Percentiles rank a stretch among this genome's conserved stretches.
Evolutionary conservation across 139 green algal genomes (phyloP).

Genomic region (Tetraselmis chui): DNA sequence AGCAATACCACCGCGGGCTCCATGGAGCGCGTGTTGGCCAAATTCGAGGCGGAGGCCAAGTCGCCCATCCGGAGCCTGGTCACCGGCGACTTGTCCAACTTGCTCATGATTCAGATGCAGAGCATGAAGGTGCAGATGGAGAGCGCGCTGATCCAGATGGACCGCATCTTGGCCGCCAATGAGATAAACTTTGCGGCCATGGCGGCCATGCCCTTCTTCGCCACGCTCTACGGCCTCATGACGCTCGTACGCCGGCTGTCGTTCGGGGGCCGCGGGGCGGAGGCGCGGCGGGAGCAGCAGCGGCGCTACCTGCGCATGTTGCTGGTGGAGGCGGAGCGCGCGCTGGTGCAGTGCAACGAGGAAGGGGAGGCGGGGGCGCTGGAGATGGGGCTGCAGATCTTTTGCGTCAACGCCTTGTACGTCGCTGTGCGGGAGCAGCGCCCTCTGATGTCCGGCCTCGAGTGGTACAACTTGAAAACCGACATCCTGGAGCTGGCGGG

Average conservation of each 20-base stretch:
- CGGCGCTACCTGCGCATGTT: conserved; percentile 17
- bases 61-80: conserved; percentile 12
- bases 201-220: conserved; percentile 13
- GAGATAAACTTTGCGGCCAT: conserved; percentile 20
- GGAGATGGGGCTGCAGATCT: conserved; percentile 5
- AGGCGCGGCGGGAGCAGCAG: neutral
- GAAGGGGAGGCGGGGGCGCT: neutral
- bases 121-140: conserved; percentile 30
- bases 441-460: neutral
- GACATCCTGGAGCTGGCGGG: conserved; percentile 5
- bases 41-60: conserved; percentile 17
- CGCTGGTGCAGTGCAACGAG: neutral
- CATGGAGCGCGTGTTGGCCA: conserved; percentile 6
- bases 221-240: neutral
- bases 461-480: neutral
- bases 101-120: conserved; percentile 11
- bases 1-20: neutral
- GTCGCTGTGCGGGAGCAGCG: neutral
- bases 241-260: neutral
- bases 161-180: conserved; percentile 19
- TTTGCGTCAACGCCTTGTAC: conserved; percentile 1
- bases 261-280: neutral
- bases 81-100: neutral
- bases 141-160: conserved; percentile 25
- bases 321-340: conserved; percentile 14